Conservation (phyloP, 2,329 filamentous ascomycete species). For the Calcarisporium arbuscula region DNA sequence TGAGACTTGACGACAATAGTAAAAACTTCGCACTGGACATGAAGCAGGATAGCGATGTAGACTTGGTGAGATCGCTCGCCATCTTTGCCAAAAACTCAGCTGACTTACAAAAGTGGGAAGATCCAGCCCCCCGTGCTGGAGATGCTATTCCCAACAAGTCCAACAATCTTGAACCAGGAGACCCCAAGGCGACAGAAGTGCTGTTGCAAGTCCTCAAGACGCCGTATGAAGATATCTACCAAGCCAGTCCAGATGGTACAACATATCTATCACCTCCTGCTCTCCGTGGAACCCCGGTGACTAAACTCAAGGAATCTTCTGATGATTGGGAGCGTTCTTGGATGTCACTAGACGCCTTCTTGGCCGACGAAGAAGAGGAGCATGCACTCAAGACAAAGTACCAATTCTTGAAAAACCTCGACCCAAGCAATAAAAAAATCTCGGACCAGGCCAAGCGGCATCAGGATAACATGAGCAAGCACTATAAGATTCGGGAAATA, state of each 20-base stretch:
- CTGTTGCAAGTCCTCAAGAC: constrained; percentile 1
- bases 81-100: too few relatives aligned
- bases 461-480: constrained; percentile 25
- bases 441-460: constrained; percentile 15
- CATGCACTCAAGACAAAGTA: constrained; percentile 13
- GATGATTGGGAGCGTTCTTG: constrained; percentile 25
- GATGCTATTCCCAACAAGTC: too few relatives aligned
- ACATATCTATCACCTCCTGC: constrained; percentile 17
- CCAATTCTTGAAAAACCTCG: not conserved
- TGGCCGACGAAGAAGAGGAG: constrained; percentile 19
- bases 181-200: not conserved
- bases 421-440: constrained; percentile 10
- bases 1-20: too few relatives aligned
- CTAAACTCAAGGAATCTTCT: constrained; percentile 19
- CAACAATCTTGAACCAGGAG: too few relatives aligned
- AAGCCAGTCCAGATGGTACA: constrained; percentile 14
- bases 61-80: too few relatives aligned
- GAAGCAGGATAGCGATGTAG: too few relatives aligned
- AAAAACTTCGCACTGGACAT: too few relatives aligned
- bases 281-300: constrained; percentile 20
- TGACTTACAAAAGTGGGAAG: too few relatives aligned
- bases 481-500: constrained; percentile 25
- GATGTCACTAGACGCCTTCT: constrained; percentile 21
- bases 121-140: too few relatives aligned
- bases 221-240: constrained; percentile 11